Base-by-base conservation (phyloP, 108 stramenopile genomes). In the Chaetoceros muelleri region DNA sequence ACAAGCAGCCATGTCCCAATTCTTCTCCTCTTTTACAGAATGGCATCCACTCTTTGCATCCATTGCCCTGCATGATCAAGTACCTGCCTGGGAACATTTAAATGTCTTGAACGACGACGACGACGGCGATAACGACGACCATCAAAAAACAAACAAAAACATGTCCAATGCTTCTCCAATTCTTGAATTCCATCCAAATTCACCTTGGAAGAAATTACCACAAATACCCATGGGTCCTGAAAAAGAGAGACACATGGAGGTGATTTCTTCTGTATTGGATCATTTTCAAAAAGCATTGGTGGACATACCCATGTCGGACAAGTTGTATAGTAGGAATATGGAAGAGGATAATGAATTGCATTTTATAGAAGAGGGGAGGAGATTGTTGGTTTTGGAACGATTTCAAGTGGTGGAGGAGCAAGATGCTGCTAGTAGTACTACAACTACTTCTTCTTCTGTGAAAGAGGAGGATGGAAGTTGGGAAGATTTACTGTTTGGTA, bases 281-380 rank as follows among this genome's bases (percentile, higher is more conserved):
- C 55, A 48, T 44, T 73, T 81, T 73, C 81, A 86, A 57, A 53
- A 46, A 27, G 61, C 65, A 16, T 56, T 86, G 0, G 47, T 80
- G 17, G 81, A 82, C 29, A 82, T 86, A 48, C 85, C 85, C 3
- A 61, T 82, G 0, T 72, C 72, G 48, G 74, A 77, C 46, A 44
- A 44, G 2, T 13, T 40, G 13, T 40, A 40, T 13, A 72, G 60
- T 7, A 63, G 55, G 34, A 73, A 75, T 7, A 25, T 53, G 30
- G 76, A 77, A 47, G 80, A 79, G 19, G 71, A 71, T 16, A 69
- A 77, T 53, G 85, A 87, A 62, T 20, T 79, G 40, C 85, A 81
- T 45, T 87, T 87, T 57, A 47, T 87, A n/a, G 81, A 87, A 60
- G 85, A 87, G 68, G 85, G 85, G 0, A 29, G 81, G 34, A 62